Evolutionary conservation across 768 basidiomycete species (phyloP), one percentile per base, ranked within the genome.

Genomic region (Lanmaoa rubissima): DNA sequence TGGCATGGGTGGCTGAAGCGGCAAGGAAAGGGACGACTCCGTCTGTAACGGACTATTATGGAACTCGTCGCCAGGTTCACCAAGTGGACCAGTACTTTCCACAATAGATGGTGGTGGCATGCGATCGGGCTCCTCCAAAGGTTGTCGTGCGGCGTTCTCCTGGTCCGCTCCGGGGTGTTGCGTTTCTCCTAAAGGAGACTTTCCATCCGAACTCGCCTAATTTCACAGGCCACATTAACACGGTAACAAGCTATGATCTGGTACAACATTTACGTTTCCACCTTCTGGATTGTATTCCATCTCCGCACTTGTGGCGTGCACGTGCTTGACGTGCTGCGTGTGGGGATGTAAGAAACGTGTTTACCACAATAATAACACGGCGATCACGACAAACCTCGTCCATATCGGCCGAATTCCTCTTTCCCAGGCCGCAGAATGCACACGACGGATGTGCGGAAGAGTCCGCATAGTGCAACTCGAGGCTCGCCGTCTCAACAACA

Each of bases 391-490:
- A 16, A 41, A 69, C 68, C 59, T 69, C 61, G 5, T 56, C 53
- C 57, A 69, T 59, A 7, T 64, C 64, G 9, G 26, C 41, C 31
- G 39, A 1, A 39, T 55, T 56, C 40, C 52, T 63, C 48, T 41
- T 59, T 3, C 69, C 60, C 21, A 61, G 16, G 5, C 61, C 60
- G 32, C 69, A 70, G 40, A 55, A 35, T 2, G 28, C 28, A 45
- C 68, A 69, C 12, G 64, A 55, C 14, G 64, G 65, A 14, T 69
- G 69, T 14, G 50, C 50, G 17, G 62, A 14, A 24, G 61, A 67
- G 5, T 64, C 67, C 17, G 61, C 41, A 13, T 68, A 70, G 43
- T 69, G 69, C 26, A 42, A 51, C 16, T 61, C 64, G 36, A 69
- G 60, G 51, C 36, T 53, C 19, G 36, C 48, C 14, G 46, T 61